Evolutionary conservation across 2,329 filamentous ascomycete genomes (phyloP), one percentile per base, ranked within the genome.

Genomic region (Paraphoma sp.): DNA sequence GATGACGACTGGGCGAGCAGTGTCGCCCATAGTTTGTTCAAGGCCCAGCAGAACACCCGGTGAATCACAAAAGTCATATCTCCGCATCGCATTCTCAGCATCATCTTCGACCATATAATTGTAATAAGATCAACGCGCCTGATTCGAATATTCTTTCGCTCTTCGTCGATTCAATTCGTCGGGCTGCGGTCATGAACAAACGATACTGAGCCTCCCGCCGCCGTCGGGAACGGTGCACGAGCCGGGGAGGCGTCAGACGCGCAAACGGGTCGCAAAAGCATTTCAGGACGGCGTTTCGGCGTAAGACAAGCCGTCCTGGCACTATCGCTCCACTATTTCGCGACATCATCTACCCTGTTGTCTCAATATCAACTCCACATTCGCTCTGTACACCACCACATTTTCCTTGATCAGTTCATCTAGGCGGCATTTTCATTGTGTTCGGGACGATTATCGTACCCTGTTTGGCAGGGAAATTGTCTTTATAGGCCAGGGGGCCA

Each of bases 1-100:
- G 93, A 96, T 68, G 88, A 89, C 61, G 93, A 97, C 74, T 98
- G 93, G 94, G 92, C 90, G 16, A 87, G 90, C 8, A 89, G 91
- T 42, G 90, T 92, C 30, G 87, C 92, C 10, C 90, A 91, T 6
- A 93, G 90, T 78, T 93, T 78, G 17, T 68, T 76, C 59, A 72
- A 72, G 23, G 74, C 75, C 8, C 74, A 76, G 58, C 73, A 72
- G 47, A 66, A 68, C 51, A 75, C 76, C 53, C 73, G 75, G 64
- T 75, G 59, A 69, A 68, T 44, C 49, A 38, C 46, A 40, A 48
- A 48, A 51, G 54, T 49, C 51, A 56, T 57, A 47, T 53, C 59
- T 61, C 56, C 54, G 49, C 54, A 65, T 69, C 60, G 57, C 60
- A 63, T 74, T 72, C 66, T 63, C 55, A 60, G 57, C 62, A 55